Percentiles rank a stretch among this genome's conserved stretches.
Evolutionary conservation across 768 basidiomycete species (phyloP).

Genomic region (Psilocybe sp.): DNA sequence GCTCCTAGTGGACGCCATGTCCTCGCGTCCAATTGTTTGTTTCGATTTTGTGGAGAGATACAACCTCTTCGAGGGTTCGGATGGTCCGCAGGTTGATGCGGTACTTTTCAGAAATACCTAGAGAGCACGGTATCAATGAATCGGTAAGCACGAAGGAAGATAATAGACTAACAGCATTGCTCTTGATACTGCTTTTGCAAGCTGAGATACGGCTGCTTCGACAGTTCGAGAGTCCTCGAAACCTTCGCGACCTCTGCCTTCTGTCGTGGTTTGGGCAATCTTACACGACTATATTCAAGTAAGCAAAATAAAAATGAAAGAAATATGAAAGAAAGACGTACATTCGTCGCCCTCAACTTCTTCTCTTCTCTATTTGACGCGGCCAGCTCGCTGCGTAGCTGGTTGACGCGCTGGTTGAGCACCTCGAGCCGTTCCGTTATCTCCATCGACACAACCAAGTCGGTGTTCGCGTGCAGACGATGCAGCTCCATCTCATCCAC

Average conservation of each 20-base stretch:
- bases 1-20: conserved; percentile 68
- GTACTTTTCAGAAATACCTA: conserved; percentile 77
- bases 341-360: conserved; percentile 86
- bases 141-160: neutral
- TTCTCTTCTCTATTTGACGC: conserved; percentile 90
- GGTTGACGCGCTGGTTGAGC: conserved; percentile 73
- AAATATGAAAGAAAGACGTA: conserved; percentile 28
- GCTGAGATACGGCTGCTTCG: conserved; percentile 68
- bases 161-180: conserved; percentile 63
- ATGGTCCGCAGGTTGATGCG: conserved; percentile 73
- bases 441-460: conserved; percentile 69
- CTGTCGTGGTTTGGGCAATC: conserved; percentile 56
- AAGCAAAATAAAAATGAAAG: conserved; percentile 1
- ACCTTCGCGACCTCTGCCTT: conserved; percentile 81
- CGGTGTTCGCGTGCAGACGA: conserved; percentile 52
- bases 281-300: conserved; percentile 50
- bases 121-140: conserved; percentile 3
- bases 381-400: conserved; percentile 71
- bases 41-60: conserved; percentile 63
- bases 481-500: conserved; percentile 54
- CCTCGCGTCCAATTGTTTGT: conserved; percentile 62
- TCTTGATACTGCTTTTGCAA: too few relatives aligned
- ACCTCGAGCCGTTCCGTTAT: too few relatives aligned
- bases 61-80: conserved; percentile 57
- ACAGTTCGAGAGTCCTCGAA: conserved; percentile 69